Evolutionary conservation across 805 yeast genomes (phyloP).

Genomic region (Yarrowia sp.): DNA sequence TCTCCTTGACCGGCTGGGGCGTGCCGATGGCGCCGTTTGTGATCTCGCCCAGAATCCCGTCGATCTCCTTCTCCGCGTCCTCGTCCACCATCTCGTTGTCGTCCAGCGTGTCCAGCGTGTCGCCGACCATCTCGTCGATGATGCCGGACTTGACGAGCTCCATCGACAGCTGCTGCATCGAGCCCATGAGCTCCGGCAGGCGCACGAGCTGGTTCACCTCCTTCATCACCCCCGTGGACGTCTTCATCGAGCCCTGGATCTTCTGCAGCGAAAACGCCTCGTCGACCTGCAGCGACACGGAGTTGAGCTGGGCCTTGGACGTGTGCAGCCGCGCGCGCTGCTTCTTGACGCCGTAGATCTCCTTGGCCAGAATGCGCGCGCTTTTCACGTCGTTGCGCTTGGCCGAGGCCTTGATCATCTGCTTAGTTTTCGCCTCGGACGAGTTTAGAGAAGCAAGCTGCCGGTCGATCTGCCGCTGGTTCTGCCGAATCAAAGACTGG

Average conservation of each 20-base stretch:
- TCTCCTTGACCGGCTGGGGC: conserved; percentile 45
- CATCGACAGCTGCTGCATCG: conserved; percentile 81
- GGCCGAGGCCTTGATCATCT: conserved; percentile 69
- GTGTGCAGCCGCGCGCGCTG: conserved; percentile 72
- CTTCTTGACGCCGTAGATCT: conserved; percentile 66
- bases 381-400: conserved; percentile 72
- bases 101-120: conserved; percentile 68
- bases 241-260: conserved; percentile 74
- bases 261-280: conserved; percentile 87
- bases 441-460: conserved; percentile 61
- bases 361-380: conserved; percentile 79
- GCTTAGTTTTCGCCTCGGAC: conserved; percentile 71
- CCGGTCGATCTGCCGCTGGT: conserved; percentile 79
- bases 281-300: conserved; percentile 82
- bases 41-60: conserved; percentile 41
- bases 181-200: conserved; percentile 73
- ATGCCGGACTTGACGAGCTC: conserved; percentile 70
- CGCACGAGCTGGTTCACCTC: conserved; percentile 78
- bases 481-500: conserved; percentile 74
- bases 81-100: conserved; percentile 57
- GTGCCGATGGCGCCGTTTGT: conserved; percentile 55
- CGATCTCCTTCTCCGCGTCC: conserved; percentile 43
- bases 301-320: conserved; percentile 81
- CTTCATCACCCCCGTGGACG: conserved; percentile 77
- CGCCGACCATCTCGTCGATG: conserved; percentile 93